Conservation (phyloP, 1,284 basidiomycete genomes). For the Ustilago loliicola region DNA sequence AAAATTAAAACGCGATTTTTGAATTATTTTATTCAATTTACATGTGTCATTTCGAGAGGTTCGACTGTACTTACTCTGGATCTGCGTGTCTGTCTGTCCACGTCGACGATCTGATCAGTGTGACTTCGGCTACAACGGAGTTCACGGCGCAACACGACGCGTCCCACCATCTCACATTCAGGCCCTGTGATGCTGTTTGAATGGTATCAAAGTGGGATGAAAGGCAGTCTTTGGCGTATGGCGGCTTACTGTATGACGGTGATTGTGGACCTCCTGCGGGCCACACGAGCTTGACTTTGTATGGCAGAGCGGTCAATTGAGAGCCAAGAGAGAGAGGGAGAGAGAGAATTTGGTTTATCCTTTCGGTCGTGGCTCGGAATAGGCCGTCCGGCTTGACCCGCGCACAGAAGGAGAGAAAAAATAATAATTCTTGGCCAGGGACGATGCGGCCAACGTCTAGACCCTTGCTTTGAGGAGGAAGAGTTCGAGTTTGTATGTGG, state of each 20-base stretch:
- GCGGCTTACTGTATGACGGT: constrained; percentile 27
- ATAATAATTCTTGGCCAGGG: constrained; percentile 11
- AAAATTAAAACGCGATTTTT: too few relatives aligned
- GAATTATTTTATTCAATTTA: too few relatives aligned
- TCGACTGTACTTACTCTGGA: too few relatives aligned
- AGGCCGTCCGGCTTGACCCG: constrained; percentile 31
- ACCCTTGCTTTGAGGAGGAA: constrained; percentile 14
- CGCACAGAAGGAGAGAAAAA: constrained; percentile 3
- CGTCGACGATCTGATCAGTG: background rate
- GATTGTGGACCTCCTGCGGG: constrained; percentile 1
- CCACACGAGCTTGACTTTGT: background rate
- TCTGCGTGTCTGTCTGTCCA: constrained; percentile 1
- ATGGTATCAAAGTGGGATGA: too few relatives aligned
- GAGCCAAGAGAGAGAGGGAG: background rate
- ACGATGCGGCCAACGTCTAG: background rate
- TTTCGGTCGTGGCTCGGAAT: constrained; percentile 26
- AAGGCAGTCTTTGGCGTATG: constrained; percentile 4
- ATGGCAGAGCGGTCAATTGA: background rate
- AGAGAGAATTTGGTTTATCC: too few relatives aligned
- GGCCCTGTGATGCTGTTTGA: too few relatives aligned
- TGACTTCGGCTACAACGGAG: constrained; percentile 33
- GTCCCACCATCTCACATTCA: background rate
- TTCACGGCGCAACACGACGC: constrained; percentile 27
- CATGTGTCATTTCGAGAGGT: too few relatives aligned
- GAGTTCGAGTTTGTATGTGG: constrained; percentile 19